Evolutionary conservation across 2,329 filamentous ascomycete species (phyloP).

Genomic region (Fusarium sp.): DNA sequence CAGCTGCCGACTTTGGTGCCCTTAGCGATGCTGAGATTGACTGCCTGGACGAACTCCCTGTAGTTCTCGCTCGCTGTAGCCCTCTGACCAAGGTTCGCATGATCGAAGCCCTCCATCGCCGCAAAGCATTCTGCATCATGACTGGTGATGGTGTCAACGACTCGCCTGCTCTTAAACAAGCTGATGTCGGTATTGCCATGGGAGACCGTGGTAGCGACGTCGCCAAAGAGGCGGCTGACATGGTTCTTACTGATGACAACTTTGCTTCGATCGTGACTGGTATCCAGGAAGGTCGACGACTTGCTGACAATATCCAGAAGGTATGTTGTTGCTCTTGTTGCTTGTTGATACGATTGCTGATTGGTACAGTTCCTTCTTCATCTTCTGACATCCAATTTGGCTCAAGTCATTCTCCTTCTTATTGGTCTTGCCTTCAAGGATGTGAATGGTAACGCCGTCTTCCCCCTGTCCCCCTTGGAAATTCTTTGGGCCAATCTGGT

Average conservation of each 20-base stretch:
- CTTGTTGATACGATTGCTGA: conserved; percentile 19
- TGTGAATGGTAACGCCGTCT: conserved; percentile 66
- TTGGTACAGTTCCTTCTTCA: conserved; percentile 66
- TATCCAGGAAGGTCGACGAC: conserved; percentile 74
- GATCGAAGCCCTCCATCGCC: conserved; percentile 77
- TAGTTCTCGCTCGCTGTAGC: conserved; percentile 76
- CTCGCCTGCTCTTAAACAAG: conserved; percentile 76
- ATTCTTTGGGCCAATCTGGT: conserved; percentile 83
- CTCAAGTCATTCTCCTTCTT: conserved; percentile 75
- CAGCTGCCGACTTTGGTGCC: conserved; percentile 70
- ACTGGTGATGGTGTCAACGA: conserved; percentile 82
- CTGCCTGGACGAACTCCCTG: conserved; percentile 66
- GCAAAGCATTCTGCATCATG: conserved; percentile 76
- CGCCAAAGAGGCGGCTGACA: conserved; percentile 84
- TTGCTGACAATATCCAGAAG: conserved; percentile 81
- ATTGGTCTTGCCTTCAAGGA: conserved; percentile 78
- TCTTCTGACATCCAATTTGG: conserved; percentile 75
- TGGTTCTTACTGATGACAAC: conserved; percentile 89
- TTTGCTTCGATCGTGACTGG: conserved; percentile 84
- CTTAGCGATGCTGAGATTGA: conserved; percentile 73
- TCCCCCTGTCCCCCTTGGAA: conserved; percentile 76
- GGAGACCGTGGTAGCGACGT: conserved; percentile 76
- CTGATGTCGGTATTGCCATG: conserved; percentile 82
- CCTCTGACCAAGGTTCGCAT: conserved; percentile 79
- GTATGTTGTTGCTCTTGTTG: conserved; percentile 50